Evolutionary conservation across 108 stramenopile species (phyloP), one percentile per base, ranked within the genome.

Genomic region (Stephanodiscus triporus): DNA sequence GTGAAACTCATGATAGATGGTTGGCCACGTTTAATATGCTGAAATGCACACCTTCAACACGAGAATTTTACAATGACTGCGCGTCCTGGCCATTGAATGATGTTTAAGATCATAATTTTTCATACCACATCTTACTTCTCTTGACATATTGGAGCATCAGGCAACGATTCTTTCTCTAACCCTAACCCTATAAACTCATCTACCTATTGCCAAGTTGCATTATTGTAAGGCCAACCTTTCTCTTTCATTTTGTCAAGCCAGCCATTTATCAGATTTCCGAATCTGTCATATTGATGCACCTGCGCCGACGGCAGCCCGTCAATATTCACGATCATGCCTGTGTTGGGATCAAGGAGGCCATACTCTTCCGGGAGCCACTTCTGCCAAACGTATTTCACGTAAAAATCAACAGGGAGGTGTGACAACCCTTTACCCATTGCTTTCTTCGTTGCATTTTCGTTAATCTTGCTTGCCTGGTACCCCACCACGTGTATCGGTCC

Each of bases 201-300:
- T 34, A 34, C 32, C 32, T 34, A 34, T 2, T 16, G 16, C 13
- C 16, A 45, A 45, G 13, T 84, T 80, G 61, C 84, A 92, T 43
- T 69, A 26, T 69, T 69, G 55, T 57, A 57, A 5, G 68, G 68
- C 68, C 68, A 69, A 11, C 36, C 36, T 17, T 69, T 29, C 37
- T 57, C 55, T 24, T 57, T 26, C 68, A 69, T 69, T 10, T 69
- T 38, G 11, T 26, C n/a, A 0, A 69, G 10, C 68, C 68, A 69
- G 5, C 40, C 40, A 6, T 19, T 14, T 9, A 20, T 69, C 6
- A 69, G 38, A 37, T 19, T 9, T 0, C 55, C 55, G 50, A 69
- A 69, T 40, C 68, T 36, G 22, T 69, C 68, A 9, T 51, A 29
- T 29, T 69, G 68, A 26, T 69, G 68, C 1, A 36, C 68, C 50